Percentiles rank a stretch among this genome's conserved stretches.
These are phyloP conservation scores for Eremochloa ophiuroides DNA, from an alignment of 176 grass and related monocot species.

Conservation along the genomic window DNA sequence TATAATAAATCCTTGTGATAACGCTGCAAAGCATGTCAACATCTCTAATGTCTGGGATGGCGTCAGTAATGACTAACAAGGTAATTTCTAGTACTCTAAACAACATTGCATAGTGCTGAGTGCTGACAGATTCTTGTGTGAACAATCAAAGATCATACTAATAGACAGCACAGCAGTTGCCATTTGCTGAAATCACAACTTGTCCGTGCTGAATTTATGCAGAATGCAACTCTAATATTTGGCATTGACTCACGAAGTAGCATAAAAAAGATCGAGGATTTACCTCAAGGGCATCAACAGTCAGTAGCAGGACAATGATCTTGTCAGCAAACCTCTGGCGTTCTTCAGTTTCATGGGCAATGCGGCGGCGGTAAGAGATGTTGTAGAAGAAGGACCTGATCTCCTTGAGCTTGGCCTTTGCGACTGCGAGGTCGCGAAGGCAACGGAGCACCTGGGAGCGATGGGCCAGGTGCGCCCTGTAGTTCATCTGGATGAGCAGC, in stretches of 20 bases:
- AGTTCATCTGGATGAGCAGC: constrained; percentile 69
- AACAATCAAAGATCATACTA: background rate
- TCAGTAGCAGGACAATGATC: constrained; percentile 85
- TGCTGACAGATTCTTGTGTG: background rate
- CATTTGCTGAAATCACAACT: background rate
- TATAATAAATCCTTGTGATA: background rate
- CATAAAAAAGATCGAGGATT: background rate
- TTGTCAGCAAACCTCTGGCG: constrained; percentile 78
- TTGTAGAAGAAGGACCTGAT: constrained; percentile 72
- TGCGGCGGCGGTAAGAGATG: constrained; percentile 53
- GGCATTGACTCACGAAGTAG: background rate
- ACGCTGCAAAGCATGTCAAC: background rate
- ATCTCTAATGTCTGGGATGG: background rate
- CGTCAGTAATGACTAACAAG: background rate
- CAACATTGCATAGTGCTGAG: background rate
- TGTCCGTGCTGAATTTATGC: background rate
- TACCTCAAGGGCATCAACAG: constrained; percentile 81
- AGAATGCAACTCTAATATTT: background rate
- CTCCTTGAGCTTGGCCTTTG: constrained; percentile 86
- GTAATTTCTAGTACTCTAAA: background rate
- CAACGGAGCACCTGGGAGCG: constrained; percentile 78
- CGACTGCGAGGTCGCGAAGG: constrained; percentile 70
- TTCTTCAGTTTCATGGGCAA: constrained; percentile 46
- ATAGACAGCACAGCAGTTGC: background rate
- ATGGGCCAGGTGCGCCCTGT: constrained; percentile 68